Evolutionary conservation across 2,329 filamentous ascomycete genomes (phyloP), one percentile per base, ranked within the genome.

Genomic region (Penicillium freii): DNA sequence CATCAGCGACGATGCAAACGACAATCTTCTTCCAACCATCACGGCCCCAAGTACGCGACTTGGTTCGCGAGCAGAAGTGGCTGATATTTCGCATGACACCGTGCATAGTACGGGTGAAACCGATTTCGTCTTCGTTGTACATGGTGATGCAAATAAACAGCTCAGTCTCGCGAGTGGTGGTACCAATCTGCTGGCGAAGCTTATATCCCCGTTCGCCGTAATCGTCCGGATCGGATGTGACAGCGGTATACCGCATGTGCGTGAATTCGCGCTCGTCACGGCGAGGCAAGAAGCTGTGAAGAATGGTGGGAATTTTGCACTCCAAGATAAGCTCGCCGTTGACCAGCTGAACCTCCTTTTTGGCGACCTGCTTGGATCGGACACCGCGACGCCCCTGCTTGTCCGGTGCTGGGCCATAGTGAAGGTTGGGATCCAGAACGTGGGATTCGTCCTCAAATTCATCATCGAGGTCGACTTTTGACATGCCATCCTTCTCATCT

Each of bases 1-100:
- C 94, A 72, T 99, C 94, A 1, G 92, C 92, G 57, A 99, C 92
- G 70, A 99, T 90, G 72, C 92, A 97, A 0, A 99, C 93, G 0
- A 99, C 94, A 69, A 99, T 97, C 80, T 99, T 99, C 77, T 99
- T 91, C 94, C 94, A 99, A 5, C 94, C 94, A 52, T 91, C 86
- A 66, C 96, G 95, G 39, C 94, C 95, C 94, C 94, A 99, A 0
- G 92, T 97, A 58, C 94, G 86, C 6, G 92, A 96, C 73, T 94
- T 93, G 54, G 88, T 89, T 52, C 94, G 87, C 21, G 88, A 91
- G 80, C 94, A 99, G 76, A 99, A 97, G 73, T 97, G 94, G 15
- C 90, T 87, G 68, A 99, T 93, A 73, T 99, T 99, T 74, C 95
- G 92, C 90, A 99, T 96, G 56, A 99, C 91, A 54, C 93, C 94